These are phyloP conservation scores for Parietichytrium sp. DNA, from an alignment of 108 stramenopile genomes.

Conservation along the genomic window DNA sequence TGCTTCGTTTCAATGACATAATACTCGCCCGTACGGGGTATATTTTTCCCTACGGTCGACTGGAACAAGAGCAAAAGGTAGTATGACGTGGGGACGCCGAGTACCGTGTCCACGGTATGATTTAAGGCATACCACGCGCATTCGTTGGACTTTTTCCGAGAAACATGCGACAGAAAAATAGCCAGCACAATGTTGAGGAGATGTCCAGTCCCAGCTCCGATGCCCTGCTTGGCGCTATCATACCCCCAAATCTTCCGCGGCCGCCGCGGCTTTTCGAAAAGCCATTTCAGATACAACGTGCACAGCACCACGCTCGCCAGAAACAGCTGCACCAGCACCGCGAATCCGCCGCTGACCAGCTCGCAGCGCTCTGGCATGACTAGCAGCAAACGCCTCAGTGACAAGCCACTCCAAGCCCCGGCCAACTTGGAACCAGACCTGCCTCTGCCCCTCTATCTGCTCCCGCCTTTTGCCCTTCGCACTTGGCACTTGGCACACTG, in stretches of 20 bases:
- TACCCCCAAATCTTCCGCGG: constrained; percentile 1
- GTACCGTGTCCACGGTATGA: constrained; percentile 15
- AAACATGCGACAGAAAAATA: neutral
- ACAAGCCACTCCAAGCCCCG: no score
- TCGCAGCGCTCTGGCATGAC: constrained; percentile 4
- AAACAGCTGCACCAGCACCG: constrained; percentile 14
- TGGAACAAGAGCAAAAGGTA: neutral
- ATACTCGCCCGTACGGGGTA: neutral
- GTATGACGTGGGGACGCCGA: neutral
- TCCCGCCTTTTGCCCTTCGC: no score
- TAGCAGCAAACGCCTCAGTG: no score
- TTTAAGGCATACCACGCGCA: constrained; percentile 32
- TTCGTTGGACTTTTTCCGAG: no score
- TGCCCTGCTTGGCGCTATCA: constrained; percentile 25
- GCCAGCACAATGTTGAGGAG: neutral
- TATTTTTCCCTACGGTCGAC: neutral
- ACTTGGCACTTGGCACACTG: no score
- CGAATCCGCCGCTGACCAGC: constrained; percentile 22
- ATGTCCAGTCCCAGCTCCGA: constrained; percentile 5
- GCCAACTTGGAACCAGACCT: no score
- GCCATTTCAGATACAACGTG: constrained; percentile 28
- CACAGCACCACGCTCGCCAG: constrained; percentile 14
- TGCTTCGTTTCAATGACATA: neutral
- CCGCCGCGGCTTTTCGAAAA: constrained; percentile 7
- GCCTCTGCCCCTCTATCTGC: no score